Base-by-base conservation (phyloP, 1,139 yeast species). In the Cylindricascospora bacillispora region DNA sequence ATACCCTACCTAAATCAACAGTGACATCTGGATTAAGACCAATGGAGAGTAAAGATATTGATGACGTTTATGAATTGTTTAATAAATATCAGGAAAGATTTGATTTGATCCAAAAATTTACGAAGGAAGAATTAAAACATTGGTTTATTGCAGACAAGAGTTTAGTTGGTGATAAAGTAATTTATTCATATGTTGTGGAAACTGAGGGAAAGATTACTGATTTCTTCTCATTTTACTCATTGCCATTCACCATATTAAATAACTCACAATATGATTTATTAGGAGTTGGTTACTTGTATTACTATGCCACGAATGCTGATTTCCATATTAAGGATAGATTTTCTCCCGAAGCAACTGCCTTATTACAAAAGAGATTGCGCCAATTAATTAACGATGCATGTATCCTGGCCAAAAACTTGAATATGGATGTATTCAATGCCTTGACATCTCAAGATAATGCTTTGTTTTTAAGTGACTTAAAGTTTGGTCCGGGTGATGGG, bases 401-500 rank as follows among this genome's bases (percentile, higher is more conserved):
- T 36, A 69, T 86, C 34, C 60, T 83, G 24, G 75, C 94, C 22
- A 45, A 47, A 13, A 79, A 60, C 39, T 57, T 63, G 32, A 65
- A 67, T 25, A 83, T 81, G 46, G 98, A 89, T 54, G 97, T 92
- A 3, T 83, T 86, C 67, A 89, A 89, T 53, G 94, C 95, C 11
- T 65, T 89, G 37, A 75, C 95, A 0, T 67, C 85, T 9, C 93
- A 86, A 58, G 98, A 89, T 52, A 92, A 89, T 52, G 70, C 85
- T 6, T 60, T 75, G 36, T 83, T 89, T 57, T 62, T 89, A 43
- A 78, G 81, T 23, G 75, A 79, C 29, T 66, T 82, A 57, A 82
- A 83, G 53, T 89, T 92, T 54, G 95, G 95, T 15, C 71, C 74
- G 29, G 99, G 99, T 26, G 97, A 89, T 54, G 99, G 98, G 1